Evolutionary conservation across 257 asterid genomes (phyloP).

Genomic region (Capsicum chinense): DNA sequence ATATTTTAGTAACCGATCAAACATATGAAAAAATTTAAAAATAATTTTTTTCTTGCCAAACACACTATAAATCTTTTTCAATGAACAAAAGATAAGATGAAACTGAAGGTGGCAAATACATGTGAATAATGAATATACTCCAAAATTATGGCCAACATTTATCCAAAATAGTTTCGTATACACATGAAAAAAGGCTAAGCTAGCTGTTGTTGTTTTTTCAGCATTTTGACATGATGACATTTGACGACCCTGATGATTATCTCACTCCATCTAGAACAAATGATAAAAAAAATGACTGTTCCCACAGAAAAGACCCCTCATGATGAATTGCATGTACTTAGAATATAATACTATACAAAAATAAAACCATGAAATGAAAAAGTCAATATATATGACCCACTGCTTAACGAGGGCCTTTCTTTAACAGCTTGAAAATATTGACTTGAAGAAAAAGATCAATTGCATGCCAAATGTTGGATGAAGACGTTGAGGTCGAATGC

Average conservation of each 20-base stretch:
- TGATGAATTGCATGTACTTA: background rate
- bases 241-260: background rate
- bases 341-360: background rate
- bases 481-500: background rate
- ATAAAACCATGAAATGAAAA: background rate
- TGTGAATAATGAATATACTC: background rate
- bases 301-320: background rate
- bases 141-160: background rate
- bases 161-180: background rate
- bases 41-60: too few relatives aligned
- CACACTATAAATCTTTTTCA: too few relatives aligned
- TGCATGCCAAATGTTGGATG: constrained; percentile 28
- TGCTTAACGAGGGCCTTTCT: background rate
- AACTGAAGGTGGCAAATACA: background rate
- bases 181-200: background rate
- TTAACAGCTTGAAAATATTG: constrained; percentile 26
- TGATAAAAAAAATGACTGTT: background rate
- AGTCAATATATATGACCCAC: background rate
- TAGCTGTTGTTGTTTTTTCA: background rate
- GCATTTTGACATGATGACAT: constrained; percentile 11
- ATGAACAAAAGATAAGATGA: background rate
- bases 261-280: constrained; percentile 24
- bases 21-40: too few relatives aligned
- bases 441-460: background rate
- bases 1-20: too few relatives aligned